These are phyloP conservation scores for Phytophthora fragariae DNA, from an alignment of 352 stramenopile species.

Conservation along the genomic window DNA sequence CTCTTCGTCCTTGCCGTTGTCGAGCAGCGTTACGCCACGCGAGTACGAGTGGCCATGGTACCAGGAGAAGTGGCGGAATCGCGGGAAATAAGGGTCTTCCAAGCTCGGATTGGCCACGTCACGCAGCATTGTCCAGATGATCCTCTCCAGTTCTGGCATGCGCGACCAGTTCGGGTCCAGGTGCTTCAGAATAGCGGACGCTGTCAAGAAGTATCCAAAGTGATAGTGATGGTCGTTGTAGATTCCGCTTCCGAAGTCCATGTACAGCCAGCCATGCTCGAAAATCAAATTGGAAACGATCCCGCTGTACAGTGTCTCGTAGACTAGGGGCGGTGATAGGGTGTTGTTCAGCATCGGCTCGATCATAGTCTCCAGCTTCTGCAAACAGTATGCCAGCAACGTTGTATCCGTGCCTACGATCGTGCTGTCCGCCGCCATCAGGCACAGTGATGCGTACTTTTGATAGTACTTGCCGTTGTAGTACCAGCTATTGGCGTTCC, in stretches of 20 bases:
- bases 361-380: constrained; percentile 67
- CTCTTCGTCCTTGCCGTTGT: constrained; percentile 80
- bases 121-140: constrained; percentile 72
- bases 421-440: constrained; percentile 65
- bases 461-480: constrained; percentile 82
- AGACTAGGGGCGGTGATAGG: constrained; percentile 56
- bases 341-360: constrained; percentile 69
- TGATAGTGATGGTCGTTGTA: constrained; percentile 91
- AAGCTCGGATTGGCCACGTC: constrained; percentile 76
- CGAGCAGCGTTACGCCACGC: constrained; percentile 63
- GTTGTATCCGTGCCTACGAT: constrained; percentile 59
- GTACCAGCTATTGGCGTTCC: constrained; percentile 67
- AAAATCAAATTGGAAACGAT: constrained; percentile 61
- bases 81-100: constrained; percentile 61
- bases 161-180: constrained; percentile 67
- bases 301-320: constrained; percentile 74
- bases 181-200: constrained; percentile 68
- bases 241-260: constrained; percentile 80
- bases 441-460: constrained; percentile 82
- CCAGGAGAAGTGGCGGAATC: constrained; percentile 82
- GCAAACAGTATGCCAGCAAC: constrained; percentile 54
- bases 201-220: constrained; percentile 78
- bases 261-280: constrained; percentile 51
- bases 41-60: constrained; percentile 82
- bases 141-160: constrained; percentile 62